These are phyloP conservation scores for Sugiyamaella paludigena DNA, from an alignment of 1,139 yeast genomes.

Conservation along the genomic window DNA sequence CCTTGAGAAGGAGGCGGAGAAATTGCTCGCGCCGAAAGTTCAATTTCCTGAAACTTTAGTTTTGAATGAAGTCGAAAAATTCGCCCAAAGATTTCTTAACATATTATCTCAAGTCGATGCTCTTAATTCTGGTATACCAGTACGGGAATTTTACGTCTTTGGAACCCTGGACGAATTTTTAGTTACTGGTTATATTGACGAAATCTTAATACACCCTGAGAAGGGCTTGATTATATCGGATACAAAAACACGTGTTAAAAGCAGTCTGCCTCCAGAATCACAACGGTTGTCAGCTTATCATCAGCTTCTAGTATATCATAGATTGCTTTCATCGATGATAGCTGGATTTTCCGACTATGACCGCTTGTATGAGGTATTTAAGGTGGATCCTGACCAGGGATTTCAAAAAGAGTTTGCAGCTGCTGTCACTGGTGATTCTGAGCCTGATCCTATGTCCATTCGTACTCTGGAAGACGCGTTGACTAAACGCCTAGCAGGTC, in stretches of 20 bases:
- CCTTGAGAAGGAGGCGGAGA: conserved; percentile 27
- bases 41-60: conserved; percentile 3
- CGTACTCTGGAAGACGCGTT: too few relatives aligned
- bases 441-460: background rate
- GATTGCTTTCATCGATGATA: conserved; percentile 25
- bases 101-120: conserved; percentile 17
- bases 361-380: conserved; percentile 12
- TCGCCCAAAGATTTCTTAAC: conserved; percentile 24
- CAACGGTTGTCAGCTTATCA: conserved; percentile 36
- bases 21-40: conserved; percentile 9
- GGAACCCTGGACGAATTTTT: conserved; percentile 27
- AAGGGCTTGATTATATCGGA: conserved; percentile 29
- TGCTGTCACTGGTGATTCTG: background rate
- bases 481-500: too few relatives aligned
- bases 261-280: conserved; percentile 23
- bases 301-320: conserved; percentile 35
- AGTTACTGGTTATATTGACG: conserved; percentile 37
- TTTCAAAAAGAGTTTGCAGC: conserved; percentile 5
- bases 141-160: conserved; percentile 36
- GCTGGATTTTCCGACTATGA: background rate
- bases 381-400: conserved; percentile 7
- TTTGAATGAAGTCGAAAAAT: conserved; percentile 19
- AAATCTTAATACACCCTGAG: conserved; percentile 11
- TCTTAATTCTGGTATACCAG: conserved; percentile 16
- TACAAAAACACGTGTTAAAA: conserved; percentile 33